Conservation (phyloP, 352 stramenopile genomes). For the Elongisporangium anandrum region DNA sequence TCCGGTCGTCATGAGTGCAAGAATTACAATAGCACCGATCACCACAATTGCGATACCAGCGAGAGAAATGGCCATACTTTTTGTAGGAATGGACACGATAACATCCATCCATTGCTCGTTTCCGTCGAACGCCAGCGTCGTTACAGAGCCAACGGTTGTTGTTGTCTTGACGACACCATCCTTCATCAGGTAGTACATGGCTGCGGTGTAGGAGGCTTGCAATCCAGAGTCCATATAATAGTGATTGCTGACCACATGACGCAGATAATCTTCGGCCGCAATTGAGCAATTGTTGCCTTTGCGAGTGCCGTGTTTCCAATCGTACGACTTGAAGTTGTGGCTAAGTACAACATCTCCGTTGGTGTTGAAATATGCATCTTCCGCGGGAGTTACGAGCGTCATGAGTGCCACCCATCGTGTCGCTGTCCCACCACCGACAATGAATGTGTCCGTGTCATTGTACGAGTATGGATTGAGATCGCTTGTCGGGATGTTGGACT, state of each 20-base stretch:
- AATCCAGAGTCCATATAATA: constrained; percentile 38
- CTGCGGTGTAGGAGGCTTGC: constrained; percentile 42
- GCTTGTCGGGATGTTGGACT: constrained; percentile 23
- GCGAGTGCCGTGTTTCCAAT: constrained; percentile 12
- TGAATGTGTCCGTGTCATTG: too few relatives aligned
- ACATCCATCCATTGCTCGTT: too few relatives aligned
- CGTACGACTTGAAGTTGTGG: constrained; percentile 18
- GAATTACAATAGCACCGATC: too few relatives aligned
- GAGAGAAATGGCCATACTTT: too few relatives aligned
- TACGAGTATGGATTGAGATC: constrained; percentile 24
- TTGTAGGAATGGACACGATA: too few relatives aligned
- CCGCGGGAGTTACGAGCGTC: constrained; percentile 20
- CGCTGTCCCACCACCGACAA: constrained; percentile 6
- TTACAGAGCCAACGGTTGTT: too few relatives aligned
- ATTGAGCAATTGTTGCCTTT: constrained; percentile 34
- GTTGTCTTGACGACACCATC: constrained; percentile 27
- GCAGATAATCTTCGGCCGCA: constrained; percentile 27
- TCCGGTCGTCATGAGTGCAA: too few relatives aligned
- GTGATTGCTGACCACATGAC: constrained; percentile 28
- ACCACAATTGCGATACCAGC: too few relatives aligned
- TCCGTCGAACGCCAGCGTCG: too few relatives aligned
- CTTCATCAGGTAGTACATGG: constrained; percentile 54
- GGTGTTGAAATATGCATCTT: constrained; percentile 2
- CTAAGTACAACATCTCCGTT: constrained; percentile 30
- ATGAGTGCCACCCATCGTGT: constrained; percentile 34